Conservation (phyloP, 2,329 filamentous ascomycete species). For the Fusarium ramigenum region DNA sequence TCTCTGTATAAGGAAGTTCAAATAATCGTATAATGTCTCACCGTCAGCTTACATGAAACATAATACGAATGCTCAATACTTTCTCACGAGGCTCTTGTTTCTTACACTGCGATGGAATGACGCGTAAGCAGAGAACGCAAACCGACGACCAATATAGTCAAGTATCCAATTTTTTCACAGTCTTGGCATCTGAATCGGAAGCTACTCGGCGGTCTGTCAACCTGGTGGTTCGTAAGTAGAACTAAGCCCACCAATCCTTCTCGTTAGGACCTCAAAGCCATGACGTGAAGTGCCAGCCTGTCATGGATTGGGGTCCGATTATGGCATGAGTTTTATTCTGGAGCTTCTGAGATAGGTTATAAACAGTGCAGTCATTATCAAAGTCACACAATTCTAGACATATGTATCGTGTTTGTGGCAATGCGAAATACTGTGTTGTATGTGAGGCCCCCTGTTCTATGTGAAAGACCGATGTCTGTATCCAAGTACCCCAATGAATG, state of each 20-base stretch:
- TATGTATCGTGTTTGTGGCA: background rate
- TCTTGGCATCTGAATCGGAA: no score
- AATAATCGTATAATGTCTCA: background rate
- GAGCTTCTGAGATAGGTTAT: rapidly evolving
- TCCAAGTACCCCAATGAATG: background rate
- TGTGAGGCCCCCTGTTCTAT: rapidly evolving
- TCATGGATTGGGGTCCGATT: background rate
- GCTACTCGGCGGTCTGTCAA: rapidly evolving
- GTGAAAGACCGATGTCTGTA: rapidly evolving
- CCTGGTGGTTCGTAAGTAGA: rapidly evolving
- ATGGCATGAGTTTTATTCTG: rapidly evolving
- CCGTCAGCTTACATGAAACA: constrained; percentile 1
- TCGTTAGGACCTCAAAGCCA: background rate
- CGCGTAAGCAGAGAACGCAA: background rate
- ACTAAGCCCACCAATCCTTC: rapidly evolving
- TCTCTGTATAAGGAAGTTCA: background rate
- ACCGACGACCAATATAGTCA: background rate
- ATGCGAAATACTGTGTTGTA: no score
- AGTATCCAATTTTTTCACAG: rapidly evolving
- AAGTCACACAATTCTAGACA: background rate
- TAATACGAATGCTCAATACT: background rate
- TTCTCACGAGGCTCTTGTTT: background rate
- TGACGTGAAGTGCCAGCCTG: background rate
- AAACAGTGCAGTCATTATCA: rapidly evolving
- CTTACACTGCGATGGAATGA: background rate